Percentiles rank a stretch among this genome's conserved stretches.
Evolutionary conservation across 176 grass and related monocot species (phyloP).

Genomic region (Bromus sterilis): DNA sequence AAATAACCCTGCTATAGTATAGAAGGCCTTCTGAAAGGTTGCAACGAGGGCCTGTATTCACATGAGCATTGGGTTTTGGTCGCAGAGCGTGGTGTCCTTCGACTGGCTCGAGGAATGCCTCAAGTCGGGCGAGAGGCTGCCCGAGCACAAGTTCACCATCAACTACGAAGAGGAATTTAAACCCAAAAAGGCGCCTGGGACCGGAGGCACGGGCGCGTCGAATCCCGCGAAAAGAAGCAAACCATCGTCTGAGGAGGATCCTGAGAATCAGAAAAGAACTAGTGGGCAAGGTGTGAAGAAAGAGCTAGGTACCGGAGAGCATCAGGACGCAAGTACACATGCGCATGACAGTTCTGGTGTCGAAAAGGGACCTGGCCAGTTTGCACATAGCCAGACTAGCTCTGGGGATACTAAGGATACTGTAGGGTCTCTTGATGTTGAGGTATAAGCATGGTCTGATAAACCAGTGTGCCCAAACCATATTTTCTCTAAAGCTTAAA

Average conservation of each 20-base stretch:
- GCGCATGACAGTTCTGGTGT: conserved; percentile 1
- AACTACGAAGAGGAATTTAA: conserved; percentile 44
- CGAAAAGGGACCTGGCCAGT: conserved; percentile 8
- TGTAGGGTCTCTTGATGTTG: not conserved
- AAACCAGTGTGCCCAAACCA: not conserved
- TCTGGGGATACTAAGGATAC: conserved; percentile 23
- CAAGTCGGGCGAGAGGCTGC: conserved; percentile 52
- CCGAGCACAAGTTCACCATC: conserved; percentile 45
- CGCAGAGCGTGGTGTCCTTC: conserved; percentile 50
- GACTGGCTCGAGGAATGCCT: conserved; percentile 83
- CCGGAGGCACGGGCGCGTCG: not conserved
- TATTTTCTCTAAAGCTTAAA: not conserved
- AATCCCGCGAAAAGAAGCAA: conserved; percentile 37
- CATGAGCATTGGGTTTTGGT: not conserved
- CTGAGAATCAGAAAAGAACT: not conserved
- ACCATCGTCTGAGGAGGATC: not conserved
- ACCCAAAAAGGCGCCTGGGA: not conserved
- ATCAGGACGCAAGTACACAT: not conserved
- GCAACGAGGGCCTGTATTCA: not conserved
- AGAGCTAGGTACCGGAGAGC: not conserved
- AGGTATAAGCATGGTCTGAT: conserved; percentile 26
- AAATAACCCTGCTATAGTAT: not conserved
- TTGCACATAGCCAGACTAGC: conserved; percentile 16
- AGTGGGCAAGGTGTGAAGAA: not conserved
- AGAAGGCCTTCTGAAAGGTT: not conserved